Base-by-base conservation (phyloP, 2,329 filamentous ascomycete species). In the Acrodontium crateriforme region DNA sequence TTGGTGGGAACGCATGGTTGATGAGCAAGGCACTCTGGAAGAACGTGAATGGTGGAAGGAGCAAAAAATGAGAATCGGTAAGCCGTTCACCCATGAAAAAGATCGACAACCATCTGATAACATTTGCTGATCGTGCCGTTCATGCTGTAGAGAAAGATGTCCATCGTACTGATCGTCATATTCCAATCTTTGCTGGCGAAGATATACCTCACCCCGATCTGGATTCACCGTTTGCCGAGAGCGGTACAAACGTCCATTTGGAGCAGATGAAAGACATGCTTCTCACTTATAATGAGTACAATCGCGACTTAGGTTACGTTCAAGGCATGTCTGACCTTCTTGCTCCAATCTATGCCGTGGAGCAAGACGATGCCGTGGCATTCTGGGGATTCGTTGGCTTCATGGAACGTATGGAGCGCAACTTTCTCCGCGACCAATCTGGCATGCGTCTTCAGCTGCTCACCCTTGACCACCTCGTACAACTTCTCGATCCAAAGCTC, bases 251-350 rank as follows among this genome's bases (percentile, higher is more conserved):
- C 46, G 85, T 94, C 5, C 89, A 98, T 54, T 69, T 98, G 38
- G 89, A 98, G 56, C 89, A 98, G 60, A 81, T 98, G 72, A 98
- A 98, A 59, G 89, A 98, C 52, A 92, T 98, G 81, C 74, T 98
- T 1, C 67, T 98, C 11, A 95, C 89, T 0, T 98, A 98, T 55
- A 95, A 98, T 52, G 89, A 98, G 58, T 91, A 91, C 58, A 98
- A 98, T 59, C 80, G 75, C 34, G 82, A 89, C 33, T 69, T 98
- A 3, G 89, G 91, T 26, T 98, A 98, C 49, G 89, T 98, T 2
- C 89, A 98, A 60, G 89, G 89, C 36, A 98, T 98, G 89, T 94
- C 84, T 9, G 89, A 98, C 54, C 71, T 98, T 1, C 71, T 98
- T 6, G 84, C 89, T 0, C 89, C 89, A 2, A 83, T 98, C 35